These are phyloP conservation scores for Chimonanthus praecox DNA, from an alignment of 164 flowering plant genomes.

Conservation along the genomic window DNA sequence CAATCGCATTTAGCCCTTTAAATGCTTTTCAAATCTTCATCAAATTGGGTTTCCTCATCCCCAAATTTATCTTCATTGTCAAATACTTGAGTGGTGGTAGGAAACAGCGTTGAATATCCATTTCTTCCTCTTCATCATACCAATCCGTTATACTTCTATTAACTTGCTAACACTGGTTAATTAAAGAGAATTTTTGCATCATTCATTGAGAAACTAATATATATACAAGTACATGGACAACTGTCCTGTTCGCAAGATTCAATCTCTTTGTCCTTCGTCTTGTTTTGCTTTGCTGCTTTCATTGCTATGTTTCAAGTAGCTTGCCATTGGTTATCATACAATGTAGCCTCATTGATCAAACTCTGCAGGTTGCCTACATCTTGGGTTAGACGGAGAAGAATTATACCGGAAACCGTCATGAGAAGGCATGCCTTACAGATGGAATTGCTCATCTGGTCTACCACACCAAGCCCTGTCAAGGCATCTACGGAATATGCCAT, in stretches of 20 bases:
- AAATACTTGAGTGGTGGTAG: no score
- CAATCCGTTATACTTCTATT: no score
- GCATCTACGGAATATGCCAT: conserved; percentile 48
- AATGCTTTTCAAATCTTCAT: no score
- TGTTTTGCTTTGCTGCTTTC: conserved; percentile 8
- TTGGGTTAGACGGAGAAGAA: conserved; percentile 27
- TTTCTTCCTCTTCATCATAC: no score
- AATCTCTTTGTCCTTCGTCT: background rate
- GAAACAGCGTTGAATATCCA: no score
- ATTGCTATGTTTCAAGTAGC: conserved; percentile 44
- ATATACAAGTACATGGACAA: no score
- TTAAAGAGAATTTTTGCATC: no score
- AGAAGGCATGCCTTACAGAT: conserved; percentile 50
- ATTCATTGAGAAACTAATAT: no score
- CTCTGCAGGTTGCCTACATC: conserved; percentile 32
- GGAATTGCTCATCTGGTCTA: conserved; percentile 56
- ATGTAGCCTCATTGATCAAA: conserved; percentile 52
- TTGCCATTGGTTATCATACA: conserved; percentile 63
- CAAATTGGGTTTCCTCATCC: no score
- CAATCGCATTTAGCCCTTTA: no score
- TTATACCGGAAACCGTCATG: conserved; percentile 30
- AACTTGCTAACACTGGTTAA: no score
- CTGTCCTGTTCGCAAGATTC: background rate
- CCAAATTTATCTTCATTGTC: no score
- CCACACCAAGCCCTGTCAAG: conserved; percentile 51